Evolutionary conservation across 768 basidiomycete genomes (phyloP), one percentile per base, ranked within the genome.

Genomic region (Steccherinum ochraceum): DNA sequence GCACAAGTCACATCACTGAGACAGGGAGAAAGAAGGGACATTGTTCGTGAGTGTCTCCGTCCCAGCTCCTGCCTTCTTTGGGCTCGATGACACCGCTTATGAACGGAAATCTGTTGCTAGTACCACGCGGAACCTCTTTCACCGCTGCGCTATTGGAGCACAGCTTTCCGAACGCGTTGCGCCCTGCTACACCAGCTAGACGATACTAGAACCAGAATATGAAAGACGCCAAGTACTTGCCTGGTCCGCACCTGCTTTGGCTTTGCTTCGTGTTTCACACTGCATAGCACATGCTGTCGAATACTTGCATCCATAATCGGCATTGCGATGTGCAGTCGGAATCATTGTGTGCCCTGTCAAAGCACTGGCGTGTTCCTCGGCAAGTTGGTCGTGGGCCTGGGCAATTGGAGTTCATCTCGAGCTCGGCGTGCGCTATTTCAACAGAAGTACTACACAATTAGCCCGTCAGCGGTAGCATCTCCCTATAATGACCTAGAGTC

Each of bases 1-100:
- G 24, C 55, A 56, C 41, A 43, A 43, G 21, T 18, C 30, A 35
- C 30, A 35, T 41, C 54, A 55, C 35, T 55, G 40, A 52, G 42
- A 5, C n/a, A 7, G 7, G n/a, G 42, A 43, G 5, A 16, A 35
- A 16, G 7, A 35, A 7, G 30, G 30, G n/a, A n/a, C n/a, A n/a
- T n/a, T n/a, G n/a, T n/a, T n/a, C n/a, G n/a, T n/a, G n/a, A n/a
- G n/a, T n/a, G n/a, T n/a, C n/a, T n/a, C n/a, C n/a, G n/a, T n/a
- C n/a, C n/a, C n/a, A n/a, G n/a, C n/a, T n/a, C n/a, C n/a, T 16
- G 30, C 30, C 30, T 35, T 35, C 30, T 16, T 35, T 35, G 30
- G 30, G 30, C 16, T 35, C 7, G 30, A 16, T 7, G 30, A 35
- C 30, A 16, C 30, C 30, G 30, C 30, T 35, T 35, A 35, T 35